Base-by-base conservation (phyloP, 2,329 filamentous ascomycete species). In the Rhynchosporium secalis region DNA sequence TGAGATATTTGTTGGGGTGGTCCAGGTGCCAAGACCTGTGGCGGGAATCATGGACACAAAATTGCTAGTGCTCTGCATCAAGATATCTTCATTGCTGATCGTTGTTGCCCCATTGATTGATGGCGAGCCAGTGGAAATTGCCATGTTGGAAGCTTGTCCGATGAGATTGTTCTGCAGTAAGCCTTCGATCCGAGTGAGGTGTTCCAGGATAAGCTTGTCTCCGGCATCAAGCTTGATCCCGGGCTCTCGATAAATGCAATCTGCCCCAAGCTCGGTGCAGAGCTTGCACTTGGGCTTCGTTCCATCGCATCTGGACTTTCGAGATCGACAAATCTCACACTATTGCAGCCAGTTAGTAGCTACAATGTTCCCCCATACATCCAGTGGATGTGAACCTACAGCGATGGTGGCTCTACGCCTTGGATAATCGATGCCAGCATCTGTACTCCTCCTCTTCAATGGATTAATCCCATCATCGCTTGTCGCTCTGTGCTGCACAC, bases 191-290 rank as follows among this genome's bases (percentile, higher is more conserved):
- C 89, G 86, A 69, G 83, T 86, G 41, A 95, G 80, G 61, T 89
- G 87, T 73, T 94, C 91, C 43, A 95, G 78, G 65, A 95, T 95
- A 61, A 95, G 80, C 77, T 93, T 94, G 78, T 94, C 91, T 67
- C 91, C 91, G 41, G 90, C 90, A 74, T 95, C 91, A 9, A 95
- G 83, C 77, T 95, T 95, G 79, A 94, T 91, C 2, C 90, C 90
- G 6, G 91, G 91, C 74, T 95, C 91, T 66, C 91, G 85, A 75
- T 95, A 95, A 67, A 93, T 83, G 75, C 91, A 95, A 66, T 94
- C 89, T 49, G 90, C 91, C 60, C 90, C 89, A 46, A 94, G 80
- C 73, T 94, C 91, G 9, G 88, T 86, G 76, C 91, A 95, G 41
- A 95, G 85, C 75, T 91, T 89, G 78, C 91, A 95, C 75, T 92